These are phyloP conservation scores for Termitomyces eurrhizus DNA, from an alignment of 768 basidiomycete species.

Conservation along the genomic window DNA sequence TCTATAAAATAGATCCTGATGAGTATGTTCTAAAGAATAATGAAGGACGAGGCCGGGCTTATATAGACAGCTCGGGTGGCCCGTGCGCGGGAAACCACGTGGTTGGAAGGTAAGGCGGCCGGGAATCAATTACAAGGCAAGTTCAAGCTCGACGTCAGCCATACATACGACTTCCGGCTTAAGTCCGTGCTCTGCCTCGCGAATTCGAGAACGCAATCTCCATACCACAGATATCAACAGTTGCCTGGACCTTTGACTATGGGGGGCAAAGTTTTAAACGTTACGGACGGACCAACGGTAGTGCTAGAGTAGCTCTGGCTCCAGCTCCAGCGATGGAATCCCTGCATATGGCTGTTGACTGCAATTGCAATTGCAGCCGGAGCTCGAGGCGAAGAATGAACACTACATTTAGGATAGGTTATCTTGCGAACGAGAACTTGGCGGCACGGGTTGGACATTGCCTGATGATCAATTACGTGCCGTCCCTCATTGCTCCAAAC, in stretches of 20 bases:
- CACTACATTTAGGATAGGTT: background rate
- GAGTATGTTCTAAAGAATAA: constrained; percentile 57
- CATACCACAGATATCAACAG: too few relatives aligned
- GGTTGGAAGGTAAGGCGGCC: background rate
- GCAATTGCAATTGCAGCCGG: background rate
- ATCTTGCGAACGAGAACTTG: background rate
- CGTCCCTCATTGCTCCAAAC: background rate
- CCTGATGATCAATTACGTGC: background rate
- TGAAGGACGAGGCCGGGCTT: constrained; percentile 21
- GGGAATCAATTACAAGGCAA: too few relatives aligned
- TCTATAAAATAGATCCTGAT: constrained; percentile 73
- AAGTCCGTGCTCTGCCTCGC: background rate
- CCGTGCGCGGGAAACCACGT: constrained; percentile 23
- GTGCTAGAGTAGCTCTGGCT: background rate
- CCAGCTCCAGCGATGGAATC: too few relatives aligned
- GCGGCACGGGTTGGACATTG: background rate
- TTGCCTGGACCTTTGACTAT: background rate
- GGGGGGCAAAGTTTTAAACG: background rate
- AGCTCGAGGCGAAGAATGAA: background rate
- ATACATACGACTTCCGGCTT: too few relatives aligned
- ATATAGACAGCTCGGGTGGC: constrained; percentile 33
- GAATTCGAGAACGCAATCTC: background rate
- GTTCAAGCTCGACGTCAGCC: too few relatives aligned
- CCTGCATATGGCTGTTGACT: background rate
- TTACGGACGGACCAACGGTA: background rate